Percentiles rank a stretch among this genome's conserved stretches.
Evolutionary conservation across 768 basidiomycete genomes (phyloP).

Genomic region (Lactarius pseudohatsudake): DNA sequence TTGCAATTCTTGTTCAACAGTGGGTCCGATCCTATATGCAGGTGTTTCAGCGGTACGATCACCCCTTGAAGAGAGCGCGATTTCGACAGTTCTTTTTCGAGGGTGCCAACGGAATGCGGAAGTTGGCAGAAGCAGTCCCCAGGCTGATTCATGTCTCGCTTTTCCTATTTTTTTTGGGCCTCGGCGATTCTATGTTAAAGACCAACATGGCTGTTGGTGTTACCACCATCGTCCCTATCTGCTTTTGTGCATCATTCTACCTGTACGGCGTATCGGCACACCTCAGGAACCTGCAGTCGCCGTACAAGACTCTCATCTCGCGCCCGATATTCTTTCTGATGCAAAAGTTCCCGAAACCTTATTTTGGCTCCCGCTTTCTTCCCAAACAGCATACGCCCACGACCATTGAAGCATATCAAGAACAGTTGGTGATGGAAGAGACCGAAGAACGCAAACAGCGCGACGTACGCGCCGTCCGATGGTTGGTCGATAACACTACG

Average conservation of each 20-base stretch:
- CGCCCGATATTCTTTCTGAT: constrained; percentile 14
- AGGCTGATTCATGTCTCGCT: constrained; percentile 50
- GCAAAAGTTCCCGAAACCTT: neutral
- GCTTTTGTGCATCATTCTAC: constrained; percentile 22
- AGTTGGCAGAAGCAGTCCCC: constrained; percentile 45
- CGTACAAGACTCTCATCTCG: constrained; percentile 21
- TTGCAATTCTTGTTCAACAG: constrained; percentile 50
- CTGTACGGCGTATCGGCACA: constrained; percentile 9
- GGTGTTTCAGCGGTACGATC: constrained; percentile 35
- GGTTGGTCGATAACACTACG: constrained; percentile 6
- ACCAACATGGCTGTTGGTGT: constrained; percentile 25
- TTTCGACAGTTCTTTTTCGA: constrained; percentile 41
- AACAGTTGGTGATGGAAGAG: constrained; percentile 9
- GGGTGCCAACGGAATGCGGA: constrained; percentile 44
- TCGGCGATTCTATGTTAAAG: constrained; percentile 44
- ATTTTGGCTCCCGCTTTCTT: neutral
- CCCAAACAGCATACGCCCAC: neutral
- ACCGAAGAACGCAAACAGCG: neutral
- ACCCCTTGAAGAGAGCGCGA: constrained; percentile 38
- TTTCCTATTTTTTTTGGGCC: constrained; percentile 52
- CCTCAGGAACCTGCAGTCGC: constrained; percentile 14
- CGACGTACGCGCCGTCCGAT: constrained; percentile 12
- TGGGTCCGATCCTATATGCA: constrained; percentile 45
- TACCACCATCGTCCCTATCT: constrained; percentile 12
- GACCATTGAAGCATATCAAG: neutral